These are phyloP conservation scores for Aspergillus bridgeri DNA, from an alignment of 495 filamentous ascomycete genomes.

Conservation along the genomic window DNA sequence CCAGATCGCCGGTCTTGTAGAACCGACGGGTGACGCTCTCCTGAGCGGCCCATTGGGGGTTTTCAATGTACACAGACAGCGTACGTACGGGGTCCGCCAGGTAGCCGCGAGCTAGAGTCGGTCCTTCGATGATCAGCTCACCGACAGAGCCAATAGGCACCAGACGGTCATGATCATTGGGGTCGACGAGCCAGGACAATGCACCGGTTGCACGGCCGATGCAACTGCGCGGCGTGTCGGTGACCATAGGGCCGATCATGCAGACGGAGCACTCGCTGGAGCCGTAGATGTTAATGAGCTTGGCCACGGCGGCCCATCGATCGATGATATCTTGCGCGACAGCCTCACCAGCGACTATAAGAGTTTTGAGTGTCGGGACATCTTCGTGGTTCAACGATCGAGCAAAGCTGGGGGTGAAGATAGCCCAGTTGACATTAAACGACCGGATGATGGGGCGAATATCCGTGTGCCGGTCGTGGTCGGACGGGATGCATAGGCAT, in stretches of 20 bases:
- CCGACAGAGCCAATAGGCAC: conserved; percentile 40
- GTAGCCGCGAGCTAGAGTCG: conserved; percentile 39
- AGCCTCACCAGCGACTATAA: conserved; percentile 21
- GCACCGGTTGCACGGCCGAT: conserved; percentile 15
- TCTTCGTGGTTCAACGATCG: conserved; percentile 24
- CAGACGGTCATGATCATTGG: conserved; percentile 29
- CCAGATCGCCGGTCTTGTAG: conserved; percentile 27
- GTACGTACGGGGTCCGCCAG: conserved; percentile 33
- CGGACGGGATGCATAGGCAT: conserved; percentile 55
- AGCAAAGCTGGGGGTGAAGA: conserved; percentile 31
- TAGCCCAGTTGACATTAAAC: conserved; percentile 26
- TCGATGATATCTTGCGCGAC: conserved; percentile 11
- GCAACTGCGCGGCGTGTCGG: conserved; percentile 14
- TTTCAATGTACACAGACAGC: conserved; percentile 26
- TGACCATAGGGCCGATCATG: conserved; percentile 9
- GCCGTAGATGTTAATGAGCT: conserved; percentile 30
- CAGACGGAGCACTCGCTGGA: conserved; percentile 28
- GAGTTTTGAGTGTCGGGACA: conserved; percentile 24
- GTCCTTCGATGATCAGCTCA: conserved; percentile 44
- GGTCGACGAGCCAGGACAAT: conserved; percentile 37
- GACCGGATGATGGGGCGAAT: conserved; percentile 23
- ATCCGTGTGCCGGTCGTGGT: conserved; percentile 34
- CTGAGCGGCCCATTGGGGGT: conserved; percentile 2
- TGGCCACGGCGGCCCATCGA: conserved; percentile 12
- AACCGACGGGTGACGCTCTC: conserved; percentile 2